A percentile compares a stretch with the other conserved stretches of the same genome.
Evolutionary conservation across 306 rosid genomes (phyloP).

Genomic region (Lathyrus tuberosus): DNA sequence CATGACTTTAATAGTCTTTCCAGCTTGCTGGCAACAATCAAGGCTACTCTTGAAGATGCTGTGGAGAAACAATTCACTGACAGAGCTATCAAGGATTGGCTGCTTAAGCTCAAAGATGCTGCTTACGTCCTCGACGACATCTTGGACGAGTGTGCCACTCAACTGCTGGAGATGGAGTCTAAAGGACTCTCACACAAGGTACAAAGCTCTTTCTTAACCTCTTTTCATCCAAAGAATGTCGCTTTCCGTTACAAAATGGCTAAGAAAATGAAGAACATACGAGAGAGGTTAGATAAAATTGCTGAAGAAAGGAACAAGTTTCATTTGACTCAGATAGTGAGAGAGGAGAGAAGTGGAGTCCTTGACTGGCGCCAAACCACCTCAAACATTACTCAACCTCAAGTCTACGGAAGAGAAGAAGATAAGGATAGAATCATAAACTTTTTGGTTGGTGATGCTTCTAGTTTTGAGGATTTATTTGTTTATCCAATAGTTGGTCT

Average conservation of each 20-base stretch:
- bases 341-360: background rate
- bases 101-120: slow-evolving; percentile 26
- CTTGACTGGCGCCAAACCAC: slow-evolving; percentile 33
- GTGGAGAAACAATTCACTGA: slow-evolving; percentile 34
- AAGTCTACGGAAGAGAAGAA: slow-evolving; percentile 28
- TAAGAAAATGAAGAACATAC: slow-evolving; percentile 21
- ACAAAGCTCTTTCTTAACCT: background rate
- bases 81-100: slow-evolving; percentile 26
- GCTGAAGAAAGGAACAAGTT: slow-evolving; percentile 21
- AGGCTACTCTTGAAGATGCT: slow-evolving; percentile 41
- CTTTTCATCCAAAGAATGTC: slow-evolving; percentile 9
- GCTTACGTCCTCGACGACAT: slow-evolving; percentile 37
- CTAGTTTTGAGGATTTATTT: background rate
- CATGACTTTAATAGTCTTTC: slow-evolving; percentile 1
- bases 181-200: slow-evolving; percentile 3
- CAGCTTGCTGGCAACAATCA: slow-evolving; percentile 19
- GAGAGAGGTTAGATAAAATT: slow-evolving; percentile 5
- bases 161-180: background rate
- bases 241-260: slow-evolving; percentile 13
- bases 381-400: background rate
- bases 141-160: slow-evolving; percentile 33
- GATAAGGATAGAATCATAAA: slow-evolving; percentile 19
- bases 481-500: slow-evolving; percentile 26
- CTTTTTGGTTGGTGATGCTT: slow-evolving; percentile 2
- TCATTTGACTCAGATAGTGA: slow-evolving; percentile 2